Percentiles rank a stretch among this genome's conserved stretches.
Conservation (phyloP, 1,284 basidiomycete species). For the Anthracocystis panici-leucophaei region DNA sequence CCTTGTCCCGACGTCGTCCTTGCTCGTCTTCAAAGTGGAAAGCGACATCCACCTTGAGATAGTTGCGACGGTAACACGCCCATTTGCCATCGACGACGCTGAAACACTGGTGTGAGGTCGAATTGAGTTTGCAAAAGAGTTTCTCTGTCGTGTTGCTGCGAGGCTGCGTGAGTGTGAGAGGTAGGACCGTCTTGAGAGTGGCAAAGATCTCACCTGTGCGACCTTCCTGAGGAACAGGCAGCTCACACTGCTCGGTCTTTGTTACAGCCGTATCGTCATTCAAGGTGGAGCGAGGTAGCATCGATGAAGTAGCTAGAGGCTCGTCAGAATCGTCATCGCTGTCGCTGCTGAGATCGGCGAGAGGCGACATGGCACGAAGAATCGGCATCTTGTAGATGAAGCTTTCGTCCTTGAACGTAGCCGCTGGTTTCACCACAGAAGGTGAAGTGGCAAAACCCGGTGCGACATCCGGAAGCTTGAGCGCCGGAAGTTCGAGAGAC, state of each 20-base stretch:
- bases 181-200: slow-evolving; percentile 13
- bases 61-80: slow-evolving; percentile 55
- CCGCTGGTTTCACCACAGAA: not conserved
- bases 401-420: not conserved
- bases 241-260: not conserved
- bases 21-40: slow-evolving; percentile 29
- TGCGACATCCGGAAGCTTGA: not conserved
- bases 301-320: not conserved
- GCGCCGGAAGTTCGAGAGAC: slow-evolving; percentile 12
- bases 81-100: slow-evolving; percentile 51
- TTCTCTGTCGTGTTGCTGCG: not conserved
- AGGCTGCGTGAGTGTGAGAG: slow-evolving; percentile 12
- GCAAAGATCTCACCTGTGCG: slow-evolving; percentile 43
- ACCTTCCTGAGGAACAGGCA: slow-evolving; percentile 25
- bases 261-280: not conserved
- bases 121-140: slow-evolving; percentile 38
- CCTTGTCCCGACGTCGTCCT: slow-evolving; percentile 15
- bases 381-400: slow-evolving; percentile 46
- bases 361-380: slow-evolving; percentile 39
- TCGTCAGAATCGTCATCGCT: slow-evolving; percentile 26
- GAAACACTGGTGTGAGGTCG: slow-evolving; percentile 50
- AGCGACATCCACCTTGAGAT: slow-evolving; percentile 42
- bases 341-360: slow-evolving; percentile 45
- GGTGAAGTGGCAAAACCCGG: not conserved
- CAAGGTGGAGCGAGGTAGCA: not conserved